Conservation (phyloP, 352 stramenopile species). For the Globisporangium orthogonon region DNA sequence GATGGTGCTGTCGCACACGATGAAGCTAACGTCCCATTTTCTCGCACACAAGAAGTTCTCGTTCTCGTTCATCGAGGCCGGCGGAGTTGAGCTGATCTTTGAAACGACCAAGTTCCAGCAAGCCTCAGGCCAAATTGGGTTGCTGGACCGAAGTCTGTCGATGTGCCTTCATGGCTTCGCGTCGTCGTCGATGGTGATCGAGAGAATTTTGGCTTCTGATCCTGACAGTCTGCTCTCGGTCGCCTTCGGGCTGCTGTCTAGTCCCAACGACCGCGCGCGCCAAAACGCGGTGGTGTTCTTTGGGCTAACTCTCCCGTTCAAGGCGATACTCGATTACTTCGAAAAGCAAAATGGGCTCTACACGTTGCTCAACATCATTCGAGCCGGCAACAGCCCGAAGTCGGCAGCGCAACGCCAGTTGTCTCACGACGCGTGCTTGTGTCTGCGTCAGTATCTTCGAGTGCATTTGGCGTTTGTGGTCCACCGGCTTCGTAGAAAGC, state of each 20-base stretch:
- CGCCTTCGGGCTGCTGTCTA: constrained; percentile 60
- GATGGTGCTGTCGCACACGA: constrained; percentile 67
- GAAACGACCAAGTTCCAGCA: constrained; percentile 51
- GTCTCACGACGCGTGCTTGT: constrained; percentile 79
- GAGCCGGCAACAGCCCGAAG: constrained; percentile 70
- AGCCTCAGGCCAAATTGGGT: constrained; percentile 38
- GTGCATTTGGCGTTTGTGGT: constrained; percentile 75
- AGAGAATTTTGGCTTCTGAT: constrained; percentile 57
- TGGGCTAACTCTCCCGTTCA: constrained; percentile 72
- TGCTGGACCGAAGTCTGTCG: constrained; percentile 70
- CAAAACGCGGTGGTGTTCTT: constrained; percentile 86
- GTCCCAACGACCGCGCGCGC: constrained; percentile 68
- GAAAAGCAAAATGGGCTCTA: constrained; percentile 83
- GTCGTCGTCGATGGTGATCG: constrained; percentile 71
- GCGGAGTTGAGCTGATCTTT: constrained; percentile 70
- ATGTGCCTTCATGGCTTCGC: constrained; percentile 85
- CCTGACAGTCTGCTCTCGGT: constrained; percentile 51
- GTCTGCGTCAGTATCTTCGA: constrained; percentile 76
- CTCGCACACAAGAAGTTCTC: constrained; percentile 83
- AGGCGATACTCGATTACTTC: constrained; percentile 78
- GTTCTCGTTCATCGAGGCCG: constrained; percentile 67
- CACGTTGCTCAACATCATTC: constrained; percentile 81
- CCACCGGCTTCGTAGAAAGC: constrained; percentile 53
- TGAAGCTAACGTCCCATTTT: constrained; percentile 84
- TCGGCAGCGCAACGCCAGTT: constrained; percentile 72